Percentiles rank a stretch among this genome's conserved stretches.
Conservation (phyloP, 139 green algal genomes). For the Ettlia oleoabundans region DNA sequence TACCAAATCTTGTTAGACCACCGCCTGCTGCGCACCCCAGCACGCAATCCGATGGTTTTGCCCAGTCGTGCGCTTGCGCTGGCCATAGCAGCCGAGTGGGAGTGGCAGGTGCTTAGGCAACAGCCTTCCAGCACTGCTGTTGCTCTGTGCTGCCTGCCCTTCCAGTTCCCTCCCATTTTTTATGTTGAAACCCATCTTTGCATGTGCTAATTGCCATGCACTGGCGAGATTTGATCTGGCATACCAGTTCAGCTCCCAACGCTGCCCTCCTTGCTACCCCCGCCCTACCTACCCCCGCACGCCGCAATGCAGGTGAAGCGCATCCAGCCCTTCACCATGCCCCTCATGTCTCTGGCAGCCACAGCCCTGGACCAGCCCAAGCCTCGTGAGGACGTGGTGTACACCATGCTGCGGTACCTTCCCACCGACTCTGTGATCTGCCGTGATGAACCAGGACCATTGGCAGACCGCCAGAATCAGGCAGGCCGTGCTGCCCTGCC, state of each 20-base stretch:
- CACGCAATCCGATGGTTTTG: conserved; percentile 64
- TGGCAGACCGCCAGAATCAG: conserved; percentile 48
- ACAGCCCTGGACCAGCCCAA: conserved; percentile 92
- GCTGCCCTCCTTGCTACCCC: no score
- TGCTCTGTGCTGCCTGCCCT: no score
- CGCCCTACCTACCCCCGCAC: not conserved
- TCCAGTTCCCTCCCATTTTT: no score
- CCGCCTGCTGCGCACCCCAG: conserved; percentile 77
- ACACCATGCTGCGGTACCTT: conserved; percentile 85
- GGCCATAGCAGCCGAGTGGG: conserved; percentile 92
- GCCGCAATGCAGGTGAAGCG: conserved; percentile 5
- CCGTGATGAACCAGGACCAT: conserved; percentile 53
- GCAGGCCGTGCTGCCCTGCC: not conserved
- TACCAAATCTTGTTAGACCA: conserved; percentile 73
- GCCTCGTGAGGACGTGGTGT: conserved; percentile 66
- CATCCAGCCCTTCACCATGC: conserved; percentile 91
- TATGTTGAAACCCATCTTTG: no score
- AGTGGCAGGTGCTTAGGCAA: conserved; percentile 82
- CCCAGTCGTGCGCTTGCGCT: conserved; percentile 75
- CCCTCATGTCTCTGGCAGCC: conserved; percentile 89
- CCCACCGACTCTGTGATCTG: conserved; percentile 84
- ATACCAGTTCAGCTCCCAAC: no score
- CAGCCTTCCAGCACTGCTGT: not conserved
- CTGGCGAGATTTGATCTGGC: no score
- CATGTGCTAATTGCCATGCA: no score